These are phyloP conservation scores for Dendrothele bispora DNA, from an alignment of 768 basidiomycete genomes.

Conservation along the genomic window DNA sequence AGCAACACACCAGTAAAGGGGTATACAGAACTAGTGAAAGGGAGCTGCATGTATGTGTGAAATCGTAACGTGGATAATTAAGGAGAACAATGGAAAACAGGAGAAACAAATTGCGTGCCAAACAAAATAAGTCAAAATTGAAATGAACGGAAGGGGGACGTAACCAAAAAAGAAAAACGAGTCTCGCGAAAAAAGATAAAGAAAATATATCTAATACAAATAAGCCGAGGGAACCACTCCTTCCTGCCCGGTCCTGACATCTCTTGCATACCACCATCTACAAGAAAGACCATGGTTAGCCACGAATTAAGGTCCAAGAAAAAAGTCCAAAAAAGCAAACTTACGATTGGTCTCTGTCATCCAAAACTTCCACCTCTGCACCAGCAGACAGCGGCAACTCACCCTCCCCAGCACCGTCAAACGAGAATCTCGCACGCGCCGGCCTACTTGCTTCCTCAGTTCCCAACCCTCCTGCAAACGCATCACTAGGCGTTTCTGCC, in stretches of 20 bases:
- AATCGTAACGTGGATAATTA: no score
- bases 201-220: conserved; percentile 60
- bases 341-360: conserved; percentile 79
- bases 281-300: conserved; percentile 4
- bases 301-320: neutral
- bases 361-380: conserved; percentile 71
- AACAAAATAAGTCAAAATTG: conserved; percentile 19
- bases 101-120: conserved; percentile 10
- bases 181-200: no score
- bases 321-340: conserved; percentile 26
- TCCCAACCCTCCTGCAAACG: conserved; percentile 62
- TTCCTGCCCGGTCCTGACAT: conserved; percentile 75
- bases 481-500: conserved; percentile 80
- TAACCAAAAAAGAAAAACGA: conserved; percentile 26
- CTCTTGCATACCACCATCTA: conserved; percentile 95
- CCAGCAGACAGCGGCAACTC: conserved; percentile 72
- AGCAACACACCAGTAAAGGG: no score
- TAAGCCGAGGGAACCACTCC: conserved; percentile 93
- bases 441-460: conserved; percentile 71
- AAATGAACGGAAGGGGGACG: conserved; percentile 37
- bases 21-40: no score
- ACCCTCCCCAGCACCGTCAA: conserved; percentile 77
- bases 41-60: no score
- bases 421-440: conserved; percentile 81
- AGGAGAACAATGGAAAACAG: no score